Evolutionary conservation across 305 asterid genomes (phyloP).

Genomic region (Solanum aculeatissimum): DNA sequence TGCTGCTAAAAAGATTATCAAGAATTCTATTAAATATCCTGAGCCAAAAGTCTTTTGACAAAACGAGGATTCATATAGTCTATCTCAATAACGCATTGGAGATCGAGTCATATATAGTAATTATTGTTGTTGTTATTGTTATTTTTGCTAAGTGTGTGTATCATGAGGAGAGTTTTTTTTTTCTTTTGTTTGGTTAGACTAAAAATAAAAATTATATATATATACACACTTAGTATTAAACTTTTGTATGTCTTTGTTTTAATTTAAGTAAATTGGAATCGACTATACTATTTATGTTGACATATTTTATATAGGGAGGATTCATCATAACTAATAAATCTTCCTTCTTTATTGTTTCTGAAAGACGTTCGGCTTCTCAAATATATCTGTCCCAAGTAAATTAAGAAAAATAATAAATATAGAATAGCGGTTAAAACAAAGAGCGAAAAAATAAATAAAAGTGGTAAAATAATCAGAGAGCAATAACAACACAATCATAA

Average conservation of each 20-base stretch:
- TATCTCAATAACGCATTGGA: neutral
- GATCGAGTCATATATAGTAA: neutral
- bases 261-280: too few relatives aligned
- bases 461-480: too few relatives aligned
- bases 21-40: slow-evolving; percentile 45
- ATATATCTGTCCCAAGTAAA: neutral
- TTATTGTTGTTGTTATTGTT: neutral
- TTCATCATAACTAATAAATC: neutral
- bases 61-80: neutral
- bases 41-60: neutral
- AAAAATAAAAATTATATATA: neutral
- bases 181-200: neutral
- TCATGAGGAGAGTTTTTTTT: neutral
- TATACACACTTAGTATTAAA: neutral
- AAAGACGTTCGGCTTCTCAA: neutral
- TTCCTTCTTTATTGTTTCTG: neutral
- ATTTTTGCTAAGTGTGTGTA: neutral
- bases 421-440: too few relatives aligned
- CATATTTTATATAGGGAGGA: neutral
- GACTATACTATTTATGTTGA: neutral
- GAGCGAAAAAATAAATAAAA: too few relatives aligned
- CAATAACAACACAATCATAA: too few relatives aligned
- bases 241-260: too few relatives aligned
- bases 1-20: slow-evolving; percentile 29
- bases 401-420: too few relatives aligned